These are phyloP conservation scores for Colletotrichum tabaci DNA, from an alignment of 2,329 filamentous ascomycete genomes.

Conservation along the genomic window DNA sequence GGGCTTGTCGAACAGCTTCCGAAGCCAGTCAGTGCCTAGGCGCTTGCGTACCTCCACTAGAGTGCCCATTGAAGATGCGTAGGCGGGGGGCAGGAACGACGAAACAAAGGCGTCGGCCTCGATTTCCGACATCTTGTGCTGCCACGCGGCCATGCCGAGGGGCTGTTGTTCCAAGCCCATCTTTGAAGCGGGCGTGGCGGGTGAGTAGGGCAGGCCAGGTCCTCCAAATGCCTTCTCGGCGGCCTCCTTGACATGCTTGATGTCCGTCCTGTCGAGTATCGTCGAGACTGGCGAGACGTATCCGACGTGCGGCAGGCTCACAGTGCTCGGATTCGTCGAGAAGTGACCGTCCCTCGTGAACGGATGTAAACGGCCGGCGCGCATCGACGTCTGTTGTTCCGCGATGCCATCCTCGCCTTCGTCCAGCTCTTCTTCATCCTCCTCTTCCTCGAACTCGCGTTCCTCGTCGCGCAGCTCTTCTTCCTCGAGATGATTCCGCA, in stretches of 20 bases:
- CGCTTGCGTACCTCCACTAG: conserved; percentile 82
- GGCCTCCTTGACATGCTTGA: conserved; percentile 81
- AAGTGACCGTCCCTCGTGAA: conserved; percentile 83
- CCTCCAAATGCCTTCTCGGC: conserved; percentile 86
- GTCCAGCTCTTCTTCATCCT: conserved; percentile 54
- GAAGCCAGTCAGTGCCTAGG: conserved; percentile 79
- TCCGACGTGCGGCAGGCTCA: conserved; percentile 79
- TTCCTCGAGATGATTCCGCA: conserved; percentile 52
- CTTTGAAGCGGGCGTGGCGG: conserved; percentile 74
- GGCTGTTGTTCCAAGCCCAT: conserved; percentile 73
- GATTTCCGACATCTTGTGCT: conserved; percentile 79
- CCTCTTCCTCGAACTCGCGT: conserved; percentile 46
- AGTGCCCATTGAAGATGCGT: conserved; percentile 76
- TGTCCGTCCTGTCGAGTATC: conserved; percentile 77
- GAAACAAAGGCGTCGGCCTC: conserved; percentile 82
- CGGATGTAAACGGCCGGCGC: conserved; percentile 76
- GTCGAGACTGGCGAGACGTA: conserved; percentile 79
- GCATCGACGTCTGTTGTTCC: conserved; percentile 28
- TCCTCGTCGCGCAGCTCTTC: conserved; percentile 57
- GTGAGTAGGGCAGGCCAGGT: conserved; percentile 80
- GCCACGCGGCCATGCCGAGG: conserved; percentile 74
- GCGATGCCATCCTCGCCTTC: conserved; percentile 46
- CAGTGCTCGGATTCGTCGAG: conserved; percentile 79
- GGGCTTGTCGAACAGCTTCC: conserved; percentile 69
- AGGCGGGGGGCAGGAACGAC: conserved; percentile 78